A percentile compares a stretch with the other conserved stretches of the same genome.
Conservation (phyloP, 305 asterid species). For the Fraxinus latifolia region DNA sequence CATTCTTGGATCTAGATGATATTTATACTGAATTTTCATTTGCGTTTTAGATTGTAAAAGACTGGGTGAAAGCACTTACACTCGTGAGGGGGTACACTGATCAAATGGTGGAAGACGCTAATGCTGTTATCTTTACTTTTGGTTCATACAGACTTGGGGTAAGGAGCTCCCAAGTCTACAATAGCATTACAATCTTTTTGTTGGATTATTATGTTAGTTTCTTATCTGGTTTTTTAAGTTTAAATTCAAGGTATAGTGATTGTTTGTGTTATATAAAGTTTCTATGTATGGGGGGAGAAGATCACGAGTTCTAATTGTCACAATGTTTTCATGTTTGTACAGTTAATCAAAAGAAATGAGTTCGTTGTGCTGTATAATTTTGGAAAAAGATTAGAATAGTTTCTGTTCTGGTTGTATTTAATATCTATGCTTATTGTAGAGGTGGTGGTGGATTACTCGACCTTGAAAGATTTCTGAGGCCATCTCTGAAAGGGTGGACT, state of each 20-base stretch:
- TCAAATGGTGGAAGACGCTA: slow-evolving; percentile 92
- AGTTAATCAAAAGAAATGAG: not conserved
- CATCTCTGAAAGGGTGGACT: not conserved
- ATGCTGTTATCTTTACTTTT: slow-evolving; percentile 80
- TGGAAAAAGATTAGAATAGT: not conserved
- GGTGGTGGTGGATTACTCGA: not conserved
- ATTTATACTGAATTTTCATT: not conserved
- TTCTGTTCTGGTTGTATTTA: not conserved
- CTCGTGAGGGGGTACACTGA: slow-evolving; percentile 75
- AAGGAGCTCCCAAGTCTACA: slow-evolving; percentile 25
- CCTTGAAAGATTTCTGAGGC: not conserved
- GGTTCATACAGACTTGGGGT: slow-evolving; percentile 98
- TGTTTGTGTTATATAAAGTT: not conserved
- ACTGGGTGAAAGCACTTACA: slow-evolving; percentile 84
- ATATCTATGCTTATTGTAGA: not conserved
- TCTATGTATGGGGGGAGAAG: not conserved
- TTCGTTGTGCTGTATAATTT: not conserved
- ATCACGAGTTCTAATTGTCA: not conserved
- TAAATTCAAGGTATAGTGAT: not conserved
- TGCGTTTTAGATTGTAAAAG: slow-evolving; percentile 61
- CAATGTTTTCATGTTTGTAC: not conserved
- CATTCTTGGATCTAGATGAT: slow-evolving; percentile 10
- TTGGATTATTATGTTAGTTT: not conserved
- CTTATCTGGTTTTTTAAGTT: not conserved
- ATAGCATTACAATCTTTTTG: not conserved